These are phyloP conservation scores for Fomes fomentarius DNA, from an alignment of 1,284 basidiomycete genomes.

Conservation along the genomic window DNA sequence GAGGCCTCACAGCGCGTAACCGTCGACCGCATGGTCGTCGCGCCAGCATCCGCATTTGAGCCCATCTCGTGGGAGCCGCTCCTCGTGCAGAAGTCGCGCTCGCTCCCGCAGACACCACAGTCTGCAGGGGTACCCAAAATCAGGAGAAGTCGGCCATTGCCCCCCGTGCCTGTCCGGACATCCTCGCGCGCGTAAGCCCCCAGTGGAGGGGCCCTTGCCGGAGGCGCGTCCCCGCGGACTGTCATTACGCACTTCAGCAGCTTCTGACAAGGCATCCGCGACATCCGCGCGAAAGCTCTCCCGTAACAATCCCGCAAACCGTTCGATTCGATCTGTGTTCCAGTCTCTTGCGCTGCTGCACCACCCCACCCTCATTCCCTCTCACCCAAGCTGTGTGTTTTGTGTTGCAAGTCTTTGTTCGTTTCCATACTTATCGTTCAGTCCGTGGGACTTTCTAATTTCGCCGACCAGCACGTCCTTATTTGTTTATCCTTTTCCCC, in stretches of 20 bases:
- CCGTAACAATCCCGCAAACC: neutral
- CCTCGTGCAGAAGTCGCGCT: constrained; percentile 2
- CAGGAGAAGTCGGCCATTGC: constrained; percentile 12
- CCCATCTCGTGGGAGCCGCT: neutral
- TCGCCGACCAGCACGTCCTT: neutral
- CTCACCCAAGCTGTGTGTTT: neutral
- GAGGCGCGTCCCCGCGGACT: too few relatives aligned
- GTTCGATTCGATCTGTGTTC: neutral
- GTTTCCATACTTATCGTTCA: neutral
- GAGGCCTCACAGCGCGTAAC: neutral
- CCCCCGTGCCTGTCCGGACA: constrained; percentile 17
- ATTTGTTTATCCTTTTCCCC: constrained; percentile 5
- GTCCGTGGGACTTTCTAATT: neutral
- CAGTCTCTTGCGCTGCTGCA: neutral
- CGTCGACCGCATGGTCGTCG: neutral
- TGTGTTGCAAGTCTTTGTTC: neutral
- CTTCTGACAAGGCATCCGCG: too few relatives aligned
- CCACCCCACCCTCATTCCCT: neutral
- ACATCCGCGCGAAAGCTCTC: too few relatives aligned
- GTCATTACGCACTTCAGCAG: too few relatives aligned
- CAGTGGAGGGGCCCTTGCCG: too few relatives aligned
- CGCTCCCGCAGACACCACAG: constrained; percentile 1
- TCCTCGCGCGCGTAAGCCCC: neutral
- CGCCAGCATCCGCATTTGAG: constrained; percentile 7
- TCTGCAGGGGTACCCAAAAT: constrained; percentile 1